Percentiles rank a stretch among this genome's conserved stretches.
Conservation (phyloP, 129 eudicot species). For the Flaveria sonorensis region DNA sequence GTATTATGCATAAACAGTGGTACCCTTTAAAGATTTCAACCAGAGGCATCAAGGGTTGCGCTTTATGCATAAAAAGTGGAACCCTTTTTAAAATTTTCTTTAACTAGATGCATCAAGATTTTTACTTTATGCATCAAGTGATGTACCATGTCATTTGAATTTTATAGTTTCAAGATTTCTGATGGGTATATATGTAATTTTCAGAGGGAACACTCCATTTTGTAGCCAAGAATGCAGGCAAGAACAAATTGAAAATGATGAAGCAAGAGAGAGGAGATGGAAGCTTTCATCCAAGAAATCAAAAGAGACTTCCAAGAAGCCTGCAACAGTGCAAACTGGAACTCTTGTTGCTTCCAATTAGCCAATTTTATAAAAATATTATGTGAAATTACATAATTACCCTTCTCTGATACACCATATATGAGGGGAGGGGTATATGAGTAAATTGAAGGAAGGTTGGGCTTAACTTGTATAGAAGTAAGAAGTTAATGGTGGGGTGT, state of each 20-base stretch:
- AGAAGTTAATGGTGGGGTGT: slow-evolving; percentile 25
- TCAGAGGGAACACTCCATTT: slow-evolving; percentile 88
- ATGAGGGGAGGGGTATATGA: slow-evolving; percentile 37
- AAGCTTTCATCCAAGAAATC: slow-evolving; percentile 59
- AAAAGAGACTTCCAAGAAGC: slow-evolving; percentile 48
- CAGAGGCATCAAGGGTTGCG: background rate
- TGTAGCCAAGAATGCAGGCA: slow-evolving; percentile 98
- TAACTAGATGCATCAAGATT: background rate
- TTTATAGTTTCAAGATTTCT: background rate
- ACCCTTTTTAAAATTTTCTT: background rate
- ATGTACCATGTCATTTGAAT: background rate
- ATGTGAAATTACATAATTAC: slow-evolving; percentile 38
- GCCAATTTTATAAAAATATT: slow-evolving; percentile 14
- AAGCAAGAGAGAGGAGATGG: slow-evolving; percentile 72
- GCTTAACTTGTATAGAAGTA: slow-evolving; percentile 25
- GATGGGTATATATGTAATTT: background rate
- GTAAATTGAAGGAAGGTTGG: background rate
- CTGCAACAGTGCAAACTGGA: slow-evolving; percentile 64
- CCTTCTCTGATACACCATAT: slow-evolving; percentile 33
- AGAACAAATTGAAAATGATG: slow-evolving; percentile 90
- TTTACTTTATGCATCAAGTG: background rate
- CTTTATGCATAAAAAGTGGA: background rate
- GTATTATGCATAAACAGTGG: background rate
- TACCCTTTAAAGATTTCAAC: background rate
- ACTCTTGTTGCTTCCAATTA: slow-evolving; percentile 59